Evolutionary conservation across 2,329 filamentous ascomycete genomes (phyloP).

Genomic region (Cladophialophora immunda): DNA sequence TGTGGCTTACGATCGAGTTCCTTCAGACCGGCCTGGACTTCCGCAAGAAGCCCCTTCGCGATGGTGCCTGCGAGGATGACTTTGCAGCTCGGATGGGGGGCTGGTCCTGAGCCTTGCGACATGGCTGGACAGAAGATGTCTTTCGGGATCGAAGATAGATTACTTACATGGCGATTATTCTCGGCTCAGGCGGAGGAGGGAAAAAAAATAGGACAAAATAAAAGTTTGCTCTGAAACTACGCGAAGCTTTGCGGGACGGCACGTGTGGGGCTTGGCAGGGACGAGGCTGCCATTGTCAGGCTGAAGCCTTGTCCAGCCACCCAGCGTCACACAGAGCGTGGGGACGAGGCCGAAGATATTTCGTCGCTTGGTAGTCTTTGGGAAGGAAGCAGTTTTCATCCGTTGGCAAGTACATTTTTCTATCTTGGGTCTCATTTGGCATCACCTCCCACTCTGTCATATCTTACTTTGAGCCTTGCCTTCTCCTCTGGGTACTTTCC

Average conservation of each 20-base stretch:
- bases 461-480: slow-evolving; percentile 48
- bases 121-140: slow-evolving; percentile 17
- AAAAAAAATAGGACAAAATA: neutral
- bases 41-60: slow-evolving; percentile 79
- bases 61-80: slow-evolving; percentile 89
- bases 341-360: neutral
- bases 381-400: neutral
- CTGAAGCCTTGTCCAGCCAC: neutral
- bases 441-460: neutral
- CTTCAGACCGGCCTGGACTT: slow-evolving; percentile 78
- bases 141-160: neutral
- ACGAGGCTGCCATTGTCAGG: neutral
- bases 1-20: slow-evolving; percentile 75
- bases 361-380: neutral
- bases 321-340: neutral
- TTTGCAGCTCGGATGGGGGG: slow-evolving; percentile 69
- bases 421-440: neutral
- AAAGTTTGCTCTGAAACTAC: slow-evolving; percentile 6
- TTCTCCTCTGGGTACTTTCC: slow-evolving; percentile 73
- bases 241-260: neutral
- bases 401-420: neutral
- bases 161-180: slow-evolving; percentile 4
- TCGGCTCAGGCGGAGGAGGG: neutral
- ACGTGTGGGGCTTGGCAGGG: slow-evolving; percentile 23
- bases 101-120: slow-evolving; percentile 27